Base-by-base conservation (phyloP, 2,329 filamentous ascomycete genomes). In the Fusarium acutatum region DNA sequence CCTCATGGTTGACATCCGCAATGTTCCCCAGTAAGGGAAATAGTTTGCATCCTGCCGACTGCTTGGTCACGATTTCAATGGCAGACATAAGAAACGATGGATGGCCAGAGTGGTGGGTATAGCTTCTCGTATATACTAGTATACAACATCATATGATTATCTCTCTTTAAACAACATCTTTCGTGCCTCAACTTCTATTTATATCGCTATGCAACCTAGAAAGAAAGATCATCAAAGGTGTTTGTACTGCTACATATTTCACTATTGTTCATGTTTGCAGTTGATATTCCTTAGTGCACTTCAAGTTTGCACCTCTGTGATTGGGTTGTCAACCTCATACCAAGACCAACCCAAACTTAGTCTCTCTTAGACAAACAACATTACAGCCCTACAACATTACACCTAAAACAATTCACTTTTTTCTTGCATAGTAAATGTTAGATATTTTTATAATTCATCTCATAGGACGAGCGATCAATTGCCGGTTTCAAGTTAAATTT, bases 1-100 rank as follows among this genome's bases (percentile, higher is more conserved):
- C n/a, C 61, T 71, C 7, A 46, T 57, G 13, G 40, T 71, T 2
- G 66, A 71, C 22, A 71, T 71, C 26, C 68, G 68, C 30, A 61
- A 8, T 3, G 49, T 61, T 56, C 32, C 49, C 12, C 22, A 46
- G 26, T 46, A 26, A 34, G 34, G 15, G 32, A 15, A 34, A 17
- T 15, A 9, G 7, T 10, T 34, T 5, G 32, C 15, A 7, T 34
- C 14, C 32, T 34, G 2, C 2, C 15, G 15, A 34, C 15, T 5
- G 15, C 32, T 34, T 34, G 32, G 32, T 34, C 32, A 8, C 12
- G 34, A 34, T 10, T 7, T 17, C 34, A 34, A 34, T 34, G 34
- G 9, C 15, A 34, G 34, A 34, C 34, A 34, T 34, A 10, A 34
- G 34, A 34, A 34, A 9, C 34, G 14, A 34, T 34, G 34, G 7